These are phyloP conservation scores for Rhodotorula sphaerocarpa DNA, from an alignment of 768 basidiomycete species.

Conservation along the genomic window DNA sequence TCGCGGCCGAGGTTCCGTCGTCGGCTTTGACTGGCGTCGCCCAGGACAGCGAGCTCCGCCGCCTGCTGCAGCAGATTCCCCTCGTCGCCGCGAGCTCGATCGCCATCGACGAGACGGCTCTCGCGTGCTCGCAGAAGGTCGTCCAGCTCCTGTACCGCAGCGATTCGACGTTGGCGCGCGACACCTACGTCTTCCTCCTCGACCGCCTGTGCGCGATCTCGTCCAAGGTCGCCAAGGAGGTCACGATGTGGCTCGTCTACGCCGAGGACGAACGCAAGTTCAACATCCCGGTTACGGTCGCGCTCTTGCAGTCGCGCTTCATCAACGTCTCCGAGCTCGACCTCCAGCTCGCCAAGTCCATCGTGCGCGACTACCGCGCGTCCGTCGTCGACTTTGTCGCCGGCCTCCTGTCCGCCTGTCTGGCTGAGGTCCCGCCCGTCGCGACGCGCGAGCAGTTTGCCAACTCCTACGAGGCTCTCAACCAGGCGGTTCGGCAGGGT, in stretches of 20 bases:
- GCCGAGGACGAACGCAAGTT: conserved; percentile 98
- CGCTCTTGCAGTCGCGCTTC: conserved; percentile 73
- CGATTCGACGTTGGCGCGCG: conserved; percentile 70
- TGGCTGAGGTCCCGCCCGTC: conserved; percentile 65
- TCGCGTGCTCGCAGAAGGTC: conserved; percentile 91
- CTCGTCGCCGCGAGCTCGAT: conserved; percentile 67
- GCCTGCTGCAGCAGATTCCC: conserved; percentile 72
- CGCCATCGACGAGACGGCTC: conserved; percentile 74
- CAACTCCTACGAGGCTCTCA: conserved; percentile 70
- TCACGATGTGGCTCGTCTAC: conserved; percentile 89
- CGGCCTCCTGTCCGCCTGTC: conserved; percentile 73
- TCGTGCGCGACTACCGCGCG: conserved; percentile 68
- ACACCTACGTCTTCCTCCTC: conserved; percentile 73
- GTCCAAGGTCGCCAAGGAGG: conserved; percentile 90
- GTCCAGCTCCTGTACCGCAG: conserved; percentile 92
- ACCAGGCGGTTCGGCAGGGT: conserved; percentile 60
- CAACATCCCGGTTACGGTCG: conserved; percentile 86
- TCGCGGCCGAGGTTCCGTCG: conserved; percentile 60
- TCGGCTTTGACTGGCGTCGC: conserved; percentile 64
- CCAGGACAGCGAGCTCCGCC: conserved; percentile 75
- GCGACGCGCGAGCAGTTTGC: conserved; percentile 71
- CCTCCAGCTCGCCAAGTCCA: conserved; percentile 76
- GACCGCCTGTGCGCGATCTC: conserved; percentile 81
- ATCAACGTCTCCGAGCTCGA: conserved; percentile 71
- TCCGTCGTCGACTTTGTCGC: conserved; percentile 72